Base-by-base conservation (phyloP, 2,329 filamentous ascomycete genomes). In the Talaromyces rugulosus region DNA sequence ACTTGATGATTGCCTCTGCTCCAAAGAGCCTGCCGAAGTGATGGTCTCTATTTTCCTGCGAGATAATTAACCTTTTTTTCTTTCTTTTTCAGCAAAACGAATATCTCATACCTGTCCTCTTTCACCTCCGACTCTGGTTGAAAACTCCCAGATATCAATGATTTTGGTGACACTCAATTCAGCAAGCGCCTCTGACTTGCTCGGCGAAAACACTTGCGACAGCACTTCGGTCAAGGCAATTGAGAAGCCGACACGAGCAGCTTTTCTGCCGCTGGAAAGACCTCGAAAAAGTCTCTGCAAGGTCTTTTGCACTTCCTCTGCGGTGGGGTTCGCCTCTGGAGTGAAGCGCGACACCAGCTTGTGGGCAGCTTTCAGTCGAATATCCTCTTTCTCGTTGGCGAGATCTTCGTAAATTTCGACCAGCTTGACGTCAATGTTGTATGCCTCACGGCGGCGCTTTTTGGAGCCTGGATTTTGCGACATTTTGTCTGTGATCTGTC, bases 261-360 rank as follows among this genome's bases (percentile, higher is more conserved):
- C 91, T 78, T 96, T 96, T 62, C 92, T 88, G 60, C 92, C 89
- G 73, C 92, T 97, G 64, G 93, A 92, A 18, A 98, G 86, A 47
- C 95, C 95, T 60, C 91, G 87, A 74, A 97, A 91, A 42, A 99
- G 81, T 30, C 89, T 84, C 71, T 85, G 85, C 65, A 82, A 64
- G 1, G 72, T 71, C 60, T 76, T 77, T 58, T 73, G 70, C 55
- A 78, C 74, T 61, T 78, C 72, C 33, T 80, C 78, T 61, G 76
- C 72, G 14, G 71, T 69, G 5, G 76, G 72, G 31, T 73, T 71
- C 63, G 75, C 71, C 57, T 78, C 74, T 16, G 76, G 71, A 2
- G 77, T 78, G 62, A 80, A 79, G 57, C 79, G 76, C 8, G 75
- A 76, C 3, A 81, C 71, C 44, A 82, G 69, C 4, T 72, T 72